Base-by-base conservation (phyloP, 192 early-diverging fungal species). In the Backusella australiensis region DNA sequence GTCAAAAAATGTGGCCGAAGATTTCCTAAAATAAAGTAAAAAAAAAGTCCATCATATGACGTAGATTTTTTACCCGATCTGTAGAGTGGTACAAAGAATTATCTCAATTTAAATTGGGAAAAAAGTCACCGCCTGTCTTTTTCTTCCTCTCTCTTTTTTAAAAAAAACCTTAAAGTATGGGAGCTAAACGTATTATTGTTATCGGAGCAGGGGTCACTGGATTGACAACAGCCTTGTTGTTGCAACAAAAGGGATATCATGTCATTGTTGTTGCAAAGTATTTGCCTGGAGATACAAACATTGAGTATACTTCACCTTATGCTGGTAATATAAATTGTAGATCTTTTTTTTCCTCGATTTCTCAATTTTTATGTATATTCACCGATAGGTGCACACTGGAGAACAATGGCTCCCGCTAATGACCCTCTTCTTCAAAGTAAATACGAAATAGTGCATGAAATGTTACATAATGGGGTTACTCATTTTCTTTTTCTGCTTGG, bases 201-300 rank as follows among this genome's bases (percentile, higher is more conserved):
- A 23, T 93, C 49, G 91, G 91, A 12, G 85, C 87, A n/a, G 91
- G 91, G 63, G 91, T 93, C 1, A 76, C 84, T 34, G 91, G 91
- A 19, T 86, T 93, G 11, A 88, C 90, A 11, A 87, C 86, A 0
- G 91, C 90, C 2, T 70, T 91, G 5, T 72, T 84, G 2, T 81
- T 89, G 34, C 81, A 83, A 65, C 80, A 78, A 67, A 84, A 80
- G 32, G 85, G 85, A 21, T 84, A 82, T 53, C 34, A 78, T 3
- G 90, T 91, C n/a, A 86, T 84, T 2, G 75, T 90, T 1, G 72
- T 90, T 6, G 82, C 86, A 21, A 67, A 80, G n/a, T 77, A 83
- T 49, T 76, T 76, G 41, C 83, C 86, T 6, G 85, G 77, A 8
- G 82, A 82, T 41, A 76, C 65, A 53, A 67, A 72, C 34, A 83